phyloP scores from a whole-genome alignment of 192 early-diverging fungal genomes.

The Entomortierella beljakovae region DNA sequence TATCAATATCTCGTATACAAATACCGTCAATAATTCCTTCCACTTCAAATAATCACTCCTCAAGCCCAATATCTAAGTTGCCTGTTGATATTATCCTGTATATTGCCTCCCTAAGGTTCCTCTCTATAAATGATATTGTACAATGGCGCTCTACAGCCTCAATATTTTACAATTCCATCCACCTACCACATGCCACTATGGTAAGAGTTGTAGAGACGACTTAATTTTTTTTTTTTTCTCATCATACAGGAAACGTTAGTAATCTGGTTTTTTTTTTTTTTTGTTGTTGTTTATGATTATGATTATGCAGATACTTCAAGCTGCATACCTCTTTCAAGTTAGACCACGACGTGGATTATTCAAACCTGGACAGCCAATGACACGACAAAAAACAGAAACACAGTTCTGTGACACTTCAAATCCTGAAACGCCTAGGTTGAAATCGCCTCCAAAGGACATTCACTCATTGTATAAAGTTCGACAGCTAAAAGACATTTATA shows the following conservation, averaged over 20 bases:
- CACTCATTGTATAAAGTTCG: conserved; percentile 24
- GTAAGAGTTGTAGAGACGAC: conserved; percentile 11
- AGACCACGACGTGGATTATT: conserved; percentile 22
- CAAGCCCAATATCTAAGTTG: conserved; percentile 21
- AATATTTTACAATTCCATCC: conserved; percentile 38
- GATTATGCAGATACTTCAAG: conserved; percentile 35
- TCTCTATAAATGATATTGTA: conserved; percentile 39
- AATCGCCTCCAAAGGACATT: conserved; percentile 3
- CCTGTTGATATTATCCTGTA: conserved; percentile 47
- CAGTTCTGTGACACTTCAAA: not conserved
- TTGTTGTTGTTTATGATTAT: not conserved
- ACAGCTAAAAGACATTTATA: conserved; percentile 24
- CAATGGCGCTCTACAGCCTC: conserved; percentile 46
- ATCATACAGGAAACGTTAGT: too few relatives aligned
- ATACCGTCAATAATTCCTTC: too few relatives aligned
- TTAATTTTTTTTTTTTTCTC: not conserved
- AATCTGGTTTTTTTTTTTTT: too few relatives aligned
- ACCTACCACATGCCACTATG: conserved; percentile 33
- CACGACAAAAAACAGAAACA: not conserved
- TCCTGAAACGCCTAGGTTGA: not conserved
- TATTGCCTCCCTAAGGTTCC: conserved; percentile 39
- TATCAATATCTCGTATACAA: too few relatives aligned
- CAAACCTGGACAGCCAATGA: not conserved
- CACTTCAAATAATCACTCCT: too few relatives aligned
- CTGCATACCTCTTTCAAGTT: conserved; percentile 38